Conservation (phyloP, 202 grass and related monocot species). For the Musa balbisiana region DNA sequence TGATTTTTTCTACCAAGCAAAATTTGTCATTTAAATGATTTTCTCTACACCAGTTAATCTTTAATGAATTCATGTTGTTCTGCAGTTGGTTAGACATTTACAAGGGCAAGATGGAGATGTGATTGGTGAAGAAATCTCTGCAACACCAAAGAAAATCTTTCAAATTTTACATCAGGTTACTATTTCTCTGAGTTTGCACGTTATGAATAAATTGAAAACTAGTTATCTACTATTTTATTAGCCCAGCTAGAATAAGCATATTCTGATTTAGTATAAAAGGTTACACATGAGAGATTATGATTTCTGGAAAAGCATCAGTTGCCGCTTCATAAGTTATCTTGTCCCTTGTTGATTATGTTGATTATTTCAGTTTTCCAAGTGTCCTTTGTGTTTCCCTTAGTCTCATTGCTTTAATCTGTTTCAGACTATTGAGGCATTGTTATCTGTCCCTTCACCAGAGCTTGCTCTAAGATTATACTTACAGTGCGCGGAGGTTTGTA, state of each 20-base stretch:
- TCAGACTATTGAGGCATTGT: constrained; percentile 92
- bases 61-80: constrained; percentile 1
- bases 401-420: constrained; percentile 18
- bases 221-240: background rate
- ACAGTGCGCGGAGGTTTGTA: constrained; percentile 81
- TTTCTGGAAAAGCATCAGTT: no score
- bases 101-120: constrained; percentile 97
- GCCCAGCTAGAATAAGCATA: no score
- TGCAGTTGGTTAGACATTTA: constrained; percentile 91
- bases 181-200: background rate
- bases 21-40: background rate
- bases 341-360: background rate
- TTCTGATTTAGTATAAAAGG: no score
- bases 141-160: constrained; percentile 97
- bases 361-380: background rate
- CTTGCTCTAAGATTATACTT: constrained; percentile 77
- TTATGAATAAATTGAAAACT: background rate
- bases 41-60: background rate
- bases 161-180: constrained; percentile 95
- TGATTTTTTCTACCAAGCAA: background rate
- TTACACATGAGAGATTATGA: no score
- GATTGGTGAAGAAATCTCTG: constrained; percentile 75
- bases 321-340: background rate
- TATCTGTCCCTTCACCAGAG: constrained; percentile 77
- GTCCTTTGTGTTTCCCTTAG: constrained; percentile 12